Base-by-base conservation (phyloP, 2,329 filamentous ascomycete genomes). In the Pyrenophora seminiperda region DNA sequence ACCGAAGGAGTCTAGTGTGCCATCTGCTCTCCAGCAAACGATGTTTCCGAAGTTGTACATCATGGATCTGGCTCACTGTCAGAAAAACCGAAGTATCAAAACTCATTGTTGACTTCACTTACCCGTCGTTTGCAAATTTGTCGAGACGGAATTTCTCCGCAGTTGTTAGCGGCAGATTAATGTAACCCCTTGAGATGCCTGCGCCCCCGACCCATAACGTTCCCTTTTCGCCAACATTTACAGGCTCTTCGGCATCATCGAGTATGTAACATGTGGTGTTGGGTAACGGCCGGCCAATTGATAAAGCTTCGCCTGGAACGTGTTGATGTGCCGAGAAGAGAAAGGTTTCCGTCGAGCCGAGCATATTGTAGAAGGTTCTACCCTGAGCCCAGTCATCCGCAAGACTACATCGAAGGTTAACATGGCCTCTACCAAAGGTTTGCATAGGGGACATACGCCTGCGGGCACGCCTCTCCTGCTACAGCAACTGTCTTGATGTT, bases 1-100 rank as follows among this genome's bases (percentile, higher is more conserved):
- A 3, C 83, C 82, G 27, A 83, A 76, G 17, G 80, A 81, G 34
- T 82, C 76, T 30, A 86, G 72, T 19, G 75, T 76, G 9, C 83
- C 82, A 58, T 83, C 77, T 2, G 73, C 62, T 30, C 75, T 73
- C 82, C 82, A 85, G 10, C 75, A 73, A 14, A 79, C 81, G 17
- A 85, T 74, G 56, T 86, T 83, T 5, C 83, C 83, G 1, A 83
- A 85, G 59, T 83, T 82, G 68, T 83, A 85, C 79, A 85, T 84
- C 56, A 72, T 73, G 2, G 65, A 68, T 2, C 67, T 70, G 19
- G 2, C 13, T 13, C 1, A 5, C 10, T 1, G 3, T 59, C 3
- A 58, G 48, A 27, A 27, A 13, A 10, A 9, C 24, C 13, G 5
- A 15, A 17, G 17, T 27, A 5, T 6, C 1, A 9, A 11, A 7